These are phyloP conservation scores for Lactifluus volemus DNA, from an alignment of 768 basidiomycete genomes.

Conservation along the genomic window DNA sequence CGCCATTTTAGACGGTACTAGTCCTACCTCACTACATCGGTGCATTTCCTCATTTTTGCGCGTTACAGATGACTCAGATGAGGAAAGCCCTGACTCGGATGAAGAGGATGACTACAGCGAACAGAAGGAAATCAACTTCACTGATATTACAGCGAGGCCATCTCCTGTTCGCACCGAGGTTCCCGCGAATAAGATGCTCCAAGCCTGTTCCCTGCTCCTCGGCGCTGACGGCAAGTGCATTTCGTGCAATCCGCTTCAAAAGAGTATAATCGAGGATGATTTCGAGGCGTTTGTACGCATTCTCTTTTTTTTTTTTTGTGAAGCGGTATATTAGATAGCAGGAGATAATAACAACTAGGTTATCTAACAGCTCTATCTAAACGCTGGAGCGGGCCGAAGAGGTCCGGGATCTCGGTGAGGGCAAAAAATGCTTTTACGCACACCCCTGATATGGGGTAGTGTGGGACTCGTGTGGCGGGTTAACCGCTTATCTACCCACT, in stretches of 20 bases:
- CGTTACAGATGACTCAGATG: slow-evolving; percentile 6
- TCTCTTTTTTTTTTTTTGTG: slow-evolving; percentile 6
- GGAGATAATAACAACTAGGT: too few relatives aligned
- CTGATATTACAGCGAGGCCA: slow-evolving; percentile 44
- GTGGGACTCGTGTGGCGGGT: too few relatives aligned
- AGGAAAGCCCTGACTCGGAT: slow-evolving; percentile 27
- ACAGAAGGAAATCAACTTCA: slow-evolving; percentile 38
- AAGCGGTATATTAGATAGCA: too few relatives aligned
- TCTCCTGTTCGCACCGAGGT: slow-evolving; percentile 35
- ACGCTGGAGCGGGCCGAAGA: too few relatives aligned
- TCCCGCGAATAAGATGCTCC: slow-evolving; percentile 33
- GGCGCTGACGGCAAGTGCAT: not conserved
- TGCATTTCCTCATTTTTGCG: not conserved
- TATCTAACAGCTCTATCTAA: too few relatives aligned
- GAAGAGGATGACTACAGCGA: slow-evolving; percentile 28
- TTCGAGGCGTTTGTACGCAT: slow-evolving; percentile 43
- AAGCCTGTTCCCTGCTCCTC: slow-evolving; percentile 2
- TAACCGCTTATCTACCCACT: too few relatives aligned
- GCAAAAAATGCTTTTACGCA: too few relatives aligned
- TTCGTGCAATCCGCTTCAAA: slow-evolving; percentile 24
- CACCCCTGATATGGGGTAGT: too few relatives aligned
- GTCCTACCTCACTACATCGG: slow-evolving; percentile 25
- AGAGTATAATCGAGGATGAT: slow-evolving; percentile 37
- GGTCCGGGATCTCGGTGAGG: too few relatives aligned
- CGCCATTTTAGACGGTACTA: slow-evolving; percentile 15